phyloP scores from a whole-genome alignment of 2,329 filamentous ascomycete genomes.

The Leptoxyphium fumago region DNA sequence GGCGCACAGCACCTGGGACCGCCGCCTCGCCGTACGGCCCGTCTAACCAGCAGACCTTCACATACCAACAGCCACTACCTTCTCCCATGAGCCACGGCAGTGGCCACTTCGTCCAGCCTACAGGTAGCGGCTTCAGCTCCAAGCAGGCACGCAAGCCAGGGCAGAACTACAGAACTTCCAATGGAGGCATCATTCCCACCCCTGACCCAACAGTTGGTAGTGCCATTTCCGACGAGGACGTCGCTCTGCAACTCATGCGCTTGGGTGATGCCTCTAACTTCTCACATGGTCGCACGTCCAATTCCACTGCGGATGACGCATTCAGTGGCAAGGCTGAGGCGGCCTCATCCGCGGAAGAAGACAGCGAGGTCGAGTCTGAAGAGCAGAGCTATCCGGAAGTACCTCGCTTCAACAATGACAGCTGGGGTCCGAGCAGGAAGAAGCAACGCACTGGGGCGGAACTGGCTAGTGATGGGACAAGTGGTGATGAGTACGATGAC shows the following conservation, averaged over 20 bases:
- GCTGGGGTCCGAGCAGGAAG: constrained; percentile 18
- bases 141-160: constrained; percentile 36
- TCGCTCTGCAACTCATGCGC: constrained; percentile 91
- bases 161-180: constrained; percentile 20
- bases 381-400: constrained; percentile 24
- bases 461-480: constrained; percentile 42
- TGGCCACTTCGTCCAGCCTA: constrained; percentile 8
- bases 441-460: constrained; percentile 26
- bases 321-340: constrained; percentile 80
- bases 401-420: constrained; percentile 13
- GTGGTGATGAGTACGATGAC: constrained; percentile 45
- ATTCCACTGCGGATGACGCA: constrained; percentile 83
- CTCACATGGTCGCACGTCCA: constrained; percentile 82
- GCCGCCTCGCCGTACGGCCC: constrained; percentile 60
- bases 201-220: constrained; percentile 95
- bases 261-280: constrained; percentile 88
- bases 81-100: constrained; percentile 63
- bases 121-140: constrained; percentile 6
- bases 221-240: constrained; percentile 95
- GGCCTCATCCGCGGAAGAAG: constrained; percentile 52
- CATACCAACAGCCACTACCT: constrained; percentile 60
- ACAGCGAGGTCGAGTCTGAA: constrained; percentile 68
- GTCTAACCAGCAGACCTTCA: constrained; percentile 65
- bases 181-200: constrained; percentile 61
- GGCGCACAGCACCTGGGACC: constrained; percentile 60